A percentile compares a stretch with the other conserved stretches of the same genome.
Evolutionary conservation across 805 yeast genomes (phyloP).

Genomic region (Starmerella cellae): DNA sequence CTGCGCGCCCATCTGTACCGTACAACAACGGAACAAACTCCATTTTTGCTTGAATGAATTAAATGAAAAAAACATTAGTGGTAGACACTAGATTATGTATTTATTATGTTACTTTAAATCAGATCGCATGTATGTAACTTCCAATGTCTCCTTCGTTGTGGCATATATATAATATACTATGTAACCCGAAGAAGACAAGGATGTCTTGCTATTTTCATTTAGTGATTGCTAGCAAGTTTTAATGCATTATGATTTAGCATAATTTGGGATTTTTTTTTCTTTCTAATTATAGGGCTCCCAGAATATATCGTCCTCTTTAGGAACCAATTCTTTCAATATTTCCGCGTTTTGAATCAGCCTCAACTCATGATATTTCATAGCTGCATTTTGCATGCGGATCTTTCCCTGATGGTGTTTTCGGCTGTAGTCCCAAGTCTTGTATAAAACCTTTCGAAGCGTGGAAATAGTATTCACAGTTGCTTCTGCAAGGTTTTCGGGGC

Average conservation of each 20-base stretch:
- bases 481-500: slow-evolving; percentile 24
- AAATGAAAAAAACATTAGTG: too few relatives aligned
- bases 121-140: too few relatives aligned
- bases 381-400: slow-evolving; percentile 26
- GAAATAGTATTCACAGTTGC: slow-evolving; percentile 31
- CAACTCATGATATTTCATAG: slow-evolving; percentile 61
- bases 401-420: slow-evolving; percentile 29
- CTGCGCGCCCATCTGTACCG: too few relatives aligned
- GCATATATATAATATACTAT: too few relatives aligned
- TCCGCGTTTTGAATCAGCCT: slow-evolving; percentile 50
- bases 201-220: too few relatives aligned
- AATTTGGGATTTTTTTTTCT: background rate
- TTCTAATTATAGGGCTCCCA: background rate
- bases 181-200: too few relatives aligned
- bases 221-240: background rate
- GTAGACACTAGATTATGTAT: too few relatives aligned
- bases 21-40: too few relatives aligned
- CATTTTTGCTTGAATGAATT: too few relatives aligned
- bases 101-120: too few relatives aligned
- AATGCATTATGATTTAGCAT: background rate
- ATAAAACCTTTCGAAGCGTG: slow-evolving; percentile 38
- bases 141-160: too few relatives aligned
- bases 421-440: slow-evolving; percentile 19
- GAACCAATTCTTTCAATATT: slow-evolving; percentile 2
- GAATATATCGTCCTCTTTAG: background rate